Conservation (phyloP, 1,139 yeast species). For the Yueomyces sp. region DNA sequence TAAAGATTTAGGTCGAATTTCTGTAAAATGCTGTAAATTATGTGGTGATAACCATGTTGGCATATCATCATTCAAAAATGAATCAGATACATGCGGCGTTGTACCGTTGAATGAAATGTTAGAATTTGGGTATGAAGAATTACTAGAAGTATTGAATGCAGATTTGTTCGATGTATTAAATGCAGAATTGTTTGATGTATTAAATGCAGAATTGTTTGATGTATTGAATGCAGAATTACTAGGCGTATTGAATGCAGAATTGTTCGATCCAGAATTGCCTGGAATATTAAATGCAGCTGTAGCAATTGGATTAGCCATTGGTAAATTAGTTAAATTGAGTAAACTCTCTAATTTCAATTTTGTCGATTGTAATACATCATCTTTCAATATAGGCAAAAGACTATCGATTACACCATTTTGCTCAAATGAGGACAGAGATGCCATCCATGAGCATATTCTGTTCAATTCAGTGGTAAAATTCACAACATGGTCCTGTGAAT, state of each 20-base stretch:
- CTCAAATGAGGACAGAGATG: constrained; percentile 42
- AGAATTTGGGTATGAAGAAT: no score
- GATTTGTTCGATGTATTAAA: neutral
- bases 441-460: constrained; percentile 49
- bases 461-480: constrained; percentile 35
- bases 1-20: neutral
- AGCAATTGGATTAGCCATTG: neutral
- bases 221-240: constrained; percentile 2
- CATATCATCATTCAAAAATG: neutral
- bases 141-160: neutral
- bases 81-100: neutral
- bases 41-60: no score
- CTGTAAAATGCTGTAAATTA: neutral
- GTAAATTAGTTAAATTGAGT: constrained; percentile 5
- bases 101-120: neutral
- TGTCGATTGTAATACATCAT: constrained; percentile 36
- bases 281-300: neutral
- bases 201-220: constrained; percentile 5
- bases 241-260: neutral
- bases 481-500: constrained; percentile 4
- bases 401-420: constrained; percentile 48
- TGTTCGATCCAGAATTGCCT: neutral
- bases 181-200: constrained; percentile 7
- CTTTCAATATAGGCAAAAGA: constrained; percentile 36
- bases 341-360: constrained; percentile 26